Evolutionary conservation across 192 early-diverging fungal species (phyloP).

Genomic region (Backusella liffmaniae): DNA sequence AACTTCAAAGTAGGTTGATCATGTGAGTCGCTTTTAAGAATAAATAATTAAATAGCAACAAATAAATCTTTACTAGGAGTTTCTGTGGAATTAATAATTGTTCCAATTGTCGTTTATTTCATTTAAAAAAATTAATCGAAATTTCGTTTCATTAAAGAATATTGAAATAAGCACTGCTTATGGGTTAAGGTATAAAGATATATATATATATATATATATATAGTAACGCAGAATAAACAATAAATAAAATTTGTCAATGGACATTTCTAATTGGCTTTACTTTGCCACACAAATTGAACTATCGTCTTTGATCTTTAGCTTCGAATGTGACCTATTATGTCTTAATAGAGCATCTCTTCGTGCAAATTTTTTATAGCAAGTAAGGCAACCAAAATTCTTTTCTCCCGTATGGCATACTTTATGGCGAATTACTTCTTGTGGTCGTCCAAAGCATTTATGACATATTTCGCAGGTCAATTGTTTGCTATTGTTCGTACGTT

Average conservation of each 20-base stretch:
- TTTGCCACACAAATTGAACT: neutral
- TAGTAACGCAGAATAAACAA: neutral
- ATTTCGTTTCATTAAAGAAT: neutral
- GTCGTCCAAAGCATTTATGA: neutral
- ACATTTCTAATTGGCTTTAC: neutral
- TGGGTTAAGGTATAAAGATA: neutral
- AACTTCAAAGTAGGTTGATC: neutral
- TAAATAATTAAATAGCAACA: neutral
- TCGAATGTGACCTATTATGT: neutral
- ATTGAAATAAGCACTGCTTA: neutral
- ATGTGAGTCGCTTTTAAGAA: neutral
- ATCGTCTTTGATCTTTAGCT: neutral
- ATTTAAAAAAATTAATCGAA: neutral
- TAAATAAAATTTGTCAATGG: neutral
- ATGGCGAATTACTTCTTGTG: neutral
- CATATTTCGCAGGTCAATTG: neutral
- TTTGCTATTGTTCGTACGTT: neutral
- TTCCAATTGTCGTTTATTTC: neutral
- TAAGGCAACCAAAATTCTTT: neutral
- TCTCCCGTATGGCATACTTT: neutral
- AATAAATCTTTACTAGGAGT: neutral
- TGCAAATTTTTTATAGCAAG: neutral
- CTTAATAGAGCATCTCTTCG: slow-evolving; percentile 1
- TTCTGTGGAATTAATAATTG: neutral
- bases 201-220: neutral